A percentile compares a stretch with the other conserved stretches of the same genome.
These are phyloP conservation scores for Epichloe aotearoae DNA, from an alignment of 2,329 filamentous ascomycete species.

Conservation along the genomic window DNA sequence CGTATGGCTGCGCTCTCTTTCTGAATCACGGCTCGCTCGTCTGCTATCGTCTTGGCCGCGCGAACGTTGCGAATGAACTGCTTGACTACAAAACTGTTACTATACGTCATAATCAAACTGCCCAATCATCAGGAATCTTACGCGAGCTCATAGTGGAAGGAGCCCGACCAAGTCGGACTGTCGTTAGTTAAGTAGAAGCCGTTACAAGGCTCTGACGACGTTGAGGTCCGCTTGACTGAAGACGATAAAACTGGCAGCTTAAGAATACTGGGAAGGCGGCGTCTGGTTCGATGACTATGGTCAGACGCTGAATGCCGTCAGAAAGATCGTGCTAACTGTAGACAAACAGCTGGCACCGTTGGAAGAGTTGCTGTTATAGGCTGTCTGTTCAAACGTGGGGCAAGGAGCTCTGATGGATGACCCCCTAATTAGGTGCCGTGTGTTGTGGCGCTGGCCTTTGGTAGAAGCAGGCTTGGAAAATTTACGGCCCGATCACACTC, in stretches of 20 bases:
- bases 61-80: slow-evolving; percentile 99
- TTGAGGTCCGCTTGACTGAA: neutral
- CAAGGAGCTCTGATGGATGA: neutral
- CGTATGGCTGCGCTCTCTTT: slow-evolving; percentile 97
- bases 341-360: neutral
- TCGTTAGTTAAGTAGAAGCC: neutral
- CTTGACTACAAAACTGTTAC: slow-evolving; percentile 53
- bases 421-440: neutral
- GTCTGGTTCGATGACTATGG: neutral
- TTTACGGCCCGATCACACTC: neutral
- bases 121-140: slow-evolving; percentile 12
- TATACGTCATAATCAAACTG: slow-evolving; percentile 6
- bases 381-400: neutral
- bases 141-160: slow-evolving; percentile 26
- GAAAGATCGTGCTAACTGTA: neutral
- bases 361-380: neutral
- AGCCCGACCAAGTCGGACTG: neutral
- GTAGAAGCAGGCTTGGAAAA: neutral
- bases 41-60: slow-evolving; percentile 95
- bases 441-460: neutral
- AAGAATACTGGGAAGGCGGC: neutral
- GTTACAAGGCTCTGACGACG: neutral
- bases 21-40: slow-evolving; percentile 94
- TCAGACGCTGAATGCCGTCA: neutral
- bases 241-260: neutral